Base-by-base conservation (phyloP, 768 basidiomycete genomes). In the Lentinula sp. region DNA sequence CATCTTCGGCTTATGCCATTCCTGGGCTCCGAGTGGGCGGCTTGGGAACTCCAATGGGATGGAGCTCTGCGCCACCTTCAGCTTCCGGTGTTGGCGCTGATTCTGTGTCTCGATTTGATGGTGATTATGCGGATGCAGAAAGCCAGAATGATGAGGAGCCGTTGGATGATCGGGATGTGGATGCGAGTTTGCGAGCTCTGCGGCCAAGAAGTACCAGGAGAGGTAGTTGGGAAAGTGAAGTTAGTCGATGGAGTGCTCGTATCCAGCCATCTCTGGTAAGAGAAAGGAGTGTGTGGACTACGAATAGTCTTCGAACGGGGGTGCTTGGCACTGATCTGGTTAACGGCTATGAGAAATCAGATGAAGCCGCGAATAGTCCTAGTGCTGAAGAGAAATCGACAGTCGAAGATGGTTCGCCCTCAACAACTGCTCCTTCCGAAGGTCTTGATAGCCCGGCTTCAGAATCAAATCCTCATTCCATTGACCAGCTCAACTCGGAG, bases 161-260 rank as follows among this genome's bases (percentile, higher is more conserved):
- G 56, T 68, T 84, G 53, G 81, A 85, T 64, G 81, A 82, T 59
- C 80, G 87, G 39, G 93, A 95, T 66, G 82, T 88, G 16, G 89
- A 92, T 65, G 95, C 95, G 1, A 94, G 91, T 67, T 86, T 97
- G 28, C 81, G 94, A 6, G 95, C 95, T n/a, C 75, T 97, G 66
- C 77, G 94, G 62, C 91, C 92, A 1, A 77, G 94, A 61, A 91
- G 91, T 73, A 91, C 91, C 8, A 80, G 93, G 66, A 79, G 92
- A 66, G 89, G 90, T 0, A 95, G 93, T 67, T 95, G 94, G 91
- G 95, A 91, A 66, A 95, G 93, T 67, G 89, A 89, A 68, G 87
- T 84, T 28, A 94, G 91, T 65, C 82, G 88, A 46, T 95, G 93
- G 93, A 93, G 91, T 70, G 92, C 93, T 5, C 76, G 80, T 63